A percentile compares a stretch with the other conserved stretches of the same genome.
Evolutionary conservation across 140 eudicot genomes (phyloP).

Genomic region (Cichorium intybus): DNA sequence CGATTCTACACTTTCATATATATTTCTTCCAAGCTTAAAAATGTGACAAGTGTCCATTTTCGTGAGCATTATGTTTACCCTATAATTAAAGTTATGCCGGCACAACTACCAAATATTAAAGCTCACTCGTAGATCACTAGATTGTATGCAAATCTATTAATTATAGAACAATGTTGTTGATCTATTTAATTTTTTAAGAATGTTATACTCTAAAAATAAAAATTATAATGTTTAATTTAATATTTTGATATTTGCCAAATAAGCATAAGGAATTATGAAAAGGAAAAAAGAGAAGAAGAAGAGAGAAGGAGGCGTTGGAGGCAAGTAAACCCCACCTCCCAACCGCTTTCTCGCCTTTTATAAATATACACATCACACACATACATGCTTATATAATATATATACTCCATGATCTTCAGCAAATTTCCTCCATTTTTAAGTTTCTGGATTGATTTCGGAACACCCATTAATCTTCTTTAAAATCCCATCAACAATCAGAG

Average conservation of each 20-base stretch:
- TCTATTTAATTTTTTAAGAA: neutral
- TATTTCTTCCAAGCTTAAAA: no score
- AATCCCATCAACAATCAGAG: slow-evolving; percentile 15
- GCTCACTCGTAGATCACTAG: neutral
- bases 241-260: neutral
- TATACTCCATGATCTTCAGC: slow-evolving; percentile 21
- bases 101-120: neutral
- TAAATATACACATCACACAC: neutral
- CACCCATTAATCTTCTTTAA: neutral
- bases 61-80: no score
- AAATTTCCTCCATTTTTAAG: slow-evolving; percentile 15
- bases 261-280: slow-evolving; percentile 15
- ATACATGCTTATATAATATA: slow-evolving; percentile 5
- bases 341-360: slow-evolving; percentile 32
- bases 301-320: slow-evolving; percentile 34
- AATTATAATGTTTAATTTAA: neutral
- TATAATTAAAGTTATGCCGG: no score
- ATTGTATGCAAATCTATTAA: no score
- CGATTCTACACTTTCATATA: no score
- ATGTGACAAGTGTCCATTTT: no score
- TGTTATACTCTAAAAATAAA: neutral
- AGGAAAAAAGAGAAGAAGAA: neutral
- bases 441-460: neutral
- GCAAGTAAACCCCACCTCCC: slow-evolving; percentile 44
- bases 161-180: no score